These are phyloP conservation scores for Pseudogymnoascus sp. DNA, from an alignment of 2,329 filamentous ascomycete genomes.

Conservation along the genomic window DNA sequence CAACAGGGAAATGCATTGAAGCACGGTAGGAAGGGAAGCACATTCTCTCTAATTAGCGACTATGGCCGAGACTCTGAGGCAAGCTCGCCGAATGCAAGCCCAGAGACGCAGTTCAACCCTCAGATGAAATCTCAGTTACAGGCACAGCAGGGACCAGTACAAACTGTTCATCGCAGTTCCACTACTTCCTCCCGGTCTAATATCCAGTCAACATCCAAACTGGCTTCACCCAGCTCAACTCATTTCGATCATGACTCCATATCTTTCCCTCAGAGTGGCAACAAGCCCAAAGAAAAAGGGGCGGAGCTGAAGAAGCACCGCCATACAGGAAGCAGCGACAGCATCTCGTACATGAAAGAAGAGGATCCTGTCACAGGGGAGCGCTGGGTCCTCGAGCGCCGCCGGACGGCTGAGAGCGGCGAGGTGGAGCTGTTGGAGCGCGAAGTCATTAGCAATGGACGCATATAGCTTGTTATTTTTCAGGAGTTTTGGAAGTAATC, in stretches of 20 bases:
- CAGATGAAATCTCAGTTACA: neutral
- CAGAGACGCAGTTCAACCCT: neutral
- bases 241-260: neutral
- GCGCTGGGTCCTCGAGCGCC: slow-evolving; percentile 62
- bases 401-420: slow-evolving; percentile 57
- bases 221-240: neutral
- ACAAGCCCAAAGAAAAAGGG: slow-evolving; percentile 20
- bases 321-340: slow-evolving; percentile 54
- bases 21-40: slow-evolving; percentile 1
- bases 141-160: neutral
- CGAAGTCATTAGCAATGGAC: slow-evolving; percentile 51
- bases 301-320: slow-evolving; percentile 32
- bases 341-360: slow-evolving; percentile 59
- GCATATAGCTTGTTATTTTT: slow-evolving; percentile 17
- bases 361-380: slow-evolving; percentile 53
- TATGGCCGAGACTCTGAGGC: neutral
- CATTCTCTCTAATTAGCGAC: neutral
- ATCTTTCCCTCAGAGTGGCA: neutral
- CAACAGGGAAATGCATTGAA: neutral
- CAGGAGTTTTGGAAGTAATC: neutral
- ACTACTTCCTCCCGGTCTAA: slow-evolving; percentile 1
- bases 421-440: slow-evolving; percentile 58
- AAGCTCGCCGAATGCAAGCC: slow-evolving; percentile 9
- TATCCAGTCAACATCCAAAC: neutral
- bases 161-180: neutral